These are phyloP conservation scores for Aegilops bicornis DNA, from an alignment of 176 grass and related monocot genomes.

Conservation along the genomic window DNA sequence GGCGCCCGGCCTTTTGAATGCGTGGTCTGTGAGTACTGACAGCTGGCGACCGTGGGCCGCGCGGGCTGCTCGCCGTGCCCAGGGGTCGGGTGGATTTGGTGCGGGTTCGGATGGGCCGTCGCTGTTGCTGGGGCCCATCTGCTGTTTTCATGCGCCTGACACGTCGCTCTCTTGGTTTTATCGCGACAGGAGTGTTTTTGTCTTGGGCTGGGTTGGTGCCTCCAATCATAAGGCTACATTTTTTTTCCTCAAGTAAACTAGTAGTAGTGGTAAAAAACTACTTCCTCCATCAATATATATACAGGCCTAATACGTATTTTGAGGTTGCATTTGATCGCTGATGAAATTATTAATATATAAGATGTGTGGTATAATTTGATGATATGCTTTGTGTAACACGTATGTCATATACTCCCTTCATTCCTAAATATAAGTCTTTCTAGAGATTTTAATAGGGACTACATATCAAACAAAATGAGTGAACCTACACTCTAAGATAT, in stretches of 20 bases:
- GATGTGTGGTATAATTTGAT: too few species aligned
- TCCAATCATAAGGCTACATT: neutral
- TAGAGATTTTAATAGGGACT: too few species aligned
- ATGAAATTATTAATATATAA: too few species aligned
- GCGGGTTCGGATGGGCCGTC: slow-evolving; percentile 3
- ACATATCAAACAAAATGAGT: too few species aligned
- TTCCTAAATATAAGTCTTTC: too few species aligned
- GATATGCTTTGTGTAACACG: too few species aligned
- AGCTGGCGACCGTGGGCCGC: slow-evolving; percentile 28
- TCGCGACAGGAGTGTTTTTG: neutral
- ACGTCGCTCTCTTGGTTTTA: neutral
- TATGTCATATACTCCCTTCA: too few species aligned
- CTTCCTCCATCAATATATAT: too few species aligned
- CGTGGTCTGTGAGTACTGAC: slow-evolving; percentile 28
- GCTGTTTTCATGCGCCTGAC: neutral
- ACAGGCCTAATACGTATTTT: too few species aligned
- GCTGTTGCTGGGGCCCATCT: neutral
- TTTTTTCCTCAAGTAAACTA: neutral
- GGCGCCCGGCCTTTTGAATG: slow-evolving; percentile 23
- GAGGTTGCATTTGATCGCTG: too few species aligned
- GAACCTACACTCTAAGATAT: too few species aligned
- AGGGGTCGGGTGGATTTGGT: neutral
- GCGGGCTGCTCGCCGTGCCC: neutral
- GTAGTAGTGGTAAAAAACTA: too few species aligned
- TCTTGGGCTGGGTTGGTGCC: neutral